Percentiles rank a stretch among this genome's conserved stretches.
phyloP scores from a whole-genome alignment of 257 asterid species.

The Vinca minor region DNA sequence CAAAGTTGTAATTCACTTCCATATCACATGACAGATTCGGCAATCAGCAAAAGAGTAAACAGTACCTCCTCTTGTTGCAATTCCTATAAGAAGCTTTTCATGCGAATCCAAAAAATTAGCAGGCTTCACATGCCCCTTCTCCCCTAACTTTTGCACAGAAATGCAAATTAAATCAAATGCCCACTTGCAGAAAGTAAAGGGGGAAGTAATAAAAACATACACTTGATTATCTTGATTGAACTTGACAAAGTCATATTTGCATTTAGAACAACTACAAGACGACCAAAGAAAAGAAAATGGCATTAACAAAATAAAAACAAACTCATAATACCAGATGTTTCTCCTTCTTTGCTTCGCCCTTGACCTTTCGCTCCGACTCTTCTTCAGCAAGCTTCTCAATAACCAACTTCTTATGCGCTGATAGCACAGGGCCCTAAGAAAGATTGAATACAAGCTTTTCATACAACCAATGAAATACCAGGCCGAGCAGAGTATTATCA shows the following conservation, averaged over 20 bases:
- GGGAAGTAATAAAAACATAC: not conserved
- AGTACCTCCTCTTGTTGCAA: conserved; percentile 95
- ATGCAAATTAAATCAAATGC: conserved; percentile 5
- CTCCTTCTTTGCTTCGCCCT: conserved; percentile 80
- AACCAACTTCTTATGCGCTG: conserved; percentile 70
- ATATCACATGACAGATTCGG: not conserved
- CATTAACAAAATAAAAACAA: not conserved
- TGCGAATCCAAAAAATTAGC: conserved; percentile 53
- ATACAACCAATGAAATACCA: not conserved
- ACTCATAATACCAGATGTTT: conserved; percentile 51
- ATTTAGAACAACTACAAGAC: not conserved
- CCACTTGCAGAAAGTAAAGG: not conserved
- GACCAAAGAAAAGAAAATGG: not conserved
- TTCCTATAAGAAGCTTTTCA: conserved; percentile 67
- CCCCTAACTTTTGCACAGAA: conserved; percentile 45
- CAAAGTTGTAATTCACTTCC: not conserved
- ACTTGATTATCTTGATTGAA: not conserved
- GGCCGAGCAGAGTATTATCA: not conserved
- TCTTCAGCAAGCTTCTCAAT: conserved; percentile 91
- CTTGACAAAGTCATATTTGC: not conserved
- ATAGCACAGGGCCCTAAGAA: conserved; percentile 87
- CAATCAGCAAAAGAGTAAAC: conserved; percentile 3
- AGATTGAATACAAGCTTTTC: not conserved
- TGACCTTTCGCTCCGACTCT: conserved; percentile 60
- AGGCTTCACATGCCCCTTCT: conserved; percentile 82